A percentile compares a stretch with the other conserved stretches of the same genome.
phyloP scores from a whole-genome alignment of 805 yeast genomes.

The Candida maesae region DNA sequence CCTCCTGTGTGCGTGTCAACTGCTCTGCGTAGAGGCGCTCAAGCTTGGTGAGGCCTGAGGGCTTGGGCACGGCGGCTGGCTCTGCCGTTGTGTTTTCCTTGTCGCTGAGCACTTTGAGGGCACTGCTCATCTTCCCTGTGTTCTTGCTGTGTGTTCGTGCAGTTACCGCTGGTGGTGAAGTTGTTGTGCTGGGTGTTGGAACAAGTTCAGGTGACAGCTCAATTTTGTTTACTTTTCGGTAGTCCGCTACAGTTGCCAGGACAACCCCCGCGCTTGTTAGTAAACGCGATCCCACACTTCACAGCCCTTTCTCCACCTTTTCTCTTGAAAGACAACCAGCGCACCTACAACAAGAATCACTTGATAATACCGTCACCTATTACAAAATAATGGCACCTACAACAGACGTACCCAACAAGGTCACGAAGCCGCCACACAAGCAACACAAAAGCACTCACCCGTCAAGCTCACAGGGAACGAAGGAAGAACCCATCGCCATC shows the following conservation, averaged over 20 bases:
- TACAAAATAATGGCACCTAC: background rate
- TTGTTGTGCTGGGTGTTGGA: background rate
- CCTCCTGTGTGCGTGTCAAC: conserved; percentile 26
- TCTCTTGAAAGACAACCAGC: too few species aligned
- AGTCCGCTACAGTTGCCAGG: too few species aligned
- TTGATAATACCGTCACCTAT: too few species aligned
- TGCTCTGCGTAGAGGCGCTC: conserved; percentile 23
- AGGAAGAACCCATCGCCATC: background rate
- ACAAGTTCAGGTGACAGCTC: too few species aligned
- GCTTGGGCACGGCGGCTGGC: background rate
- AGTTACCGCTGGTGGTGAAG: background rate
- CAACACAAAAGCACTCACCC: background rate
- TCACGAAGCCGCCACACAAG: background rate
- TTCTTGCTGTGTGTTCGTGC: background rate
- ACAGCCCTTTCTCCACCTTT: too few species aligned
- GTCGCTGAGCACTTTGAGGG: background rate
- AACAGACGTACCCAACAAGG: background rate
- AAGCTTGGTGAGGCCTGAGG: conserved; percentile 3
- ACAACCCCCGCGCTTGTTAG: too few species aligned
- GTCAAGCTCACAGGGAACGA: background rate
- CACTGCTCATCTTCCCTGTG: background rate
- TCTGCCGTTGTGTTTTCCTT: conserved; percentile 1
- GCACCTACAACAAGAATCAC: too few species aligned
- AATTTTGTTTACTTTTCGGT: too few species aligned
- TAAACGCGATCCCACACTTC: too few species aligned